Conservation (phyloP, 441 rosid genomes). For the Metrosideros polymorpha region DNA sequence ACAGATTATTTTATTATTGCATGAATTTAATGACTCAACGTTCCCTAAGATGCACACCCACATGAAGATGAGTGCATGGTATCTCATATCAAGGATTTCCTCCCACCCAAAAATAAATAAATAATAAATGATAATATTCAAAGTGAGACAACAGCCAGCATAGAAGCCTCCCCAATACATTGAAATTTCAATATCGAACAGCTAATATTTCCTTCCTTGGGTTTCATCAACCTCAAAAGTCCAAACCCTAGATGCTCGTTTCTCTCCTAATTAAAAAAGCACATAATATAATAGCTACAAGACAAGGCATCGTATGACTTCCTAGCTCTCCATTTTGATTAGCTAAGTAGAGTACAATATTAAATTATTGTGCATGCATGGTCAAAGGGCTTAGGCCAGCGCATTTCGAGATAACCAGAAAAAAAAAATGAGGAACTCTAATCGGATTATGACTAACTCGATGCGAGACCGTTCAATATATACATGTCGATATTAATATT, state of each 20-base stretch:
- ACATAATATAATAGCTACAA: background rate
- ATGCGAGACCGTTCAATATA: background rate
- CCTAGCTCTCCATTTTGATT: background rate
- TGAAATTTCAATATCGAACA: slow-evolving; percentile 8
- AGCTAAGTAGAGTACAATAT: background rate
- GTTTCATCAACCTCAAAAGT: slow-evolving; percentile 18
- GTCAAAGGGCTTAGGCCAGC: background rate
- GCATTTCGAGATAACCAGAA: background rate
- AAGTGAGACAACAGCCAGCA: background rate
- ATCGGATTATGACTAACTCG: background rate
- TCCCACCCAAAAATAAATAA: slow-evolving; percentile 11
- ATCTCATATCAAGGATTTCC: slow-evolving; percentile 32
- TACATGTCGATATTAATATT: background rate
- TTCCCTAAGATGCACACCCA: slow-evolving; percentile 2
- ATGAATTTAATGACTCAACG: background rate
- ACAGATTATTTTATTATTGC: background rate
- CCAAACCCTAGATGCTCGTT: slow-evolving; percentile 7
- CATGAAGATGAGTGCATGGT: slow-evolving; percentile 37
- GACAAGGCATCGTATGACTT: background rate
- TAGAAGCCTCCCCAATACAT: slow-evolving; percentile 18
- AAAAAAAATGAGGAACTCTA: background rate
- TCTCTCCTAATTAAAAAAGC: background rate
- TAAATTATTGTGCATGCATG: background rate
- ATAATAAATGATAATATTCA: background rate
- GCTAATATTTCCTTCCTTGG: slow-evolving; percentile 3